A percentile compares a stretch with the other conserved stretches of the same genome.
phyloP scores from a whole-genome alignment of 2,329 filamentous ascomycete genomes.

The Cladosporium sp. region DNA sequence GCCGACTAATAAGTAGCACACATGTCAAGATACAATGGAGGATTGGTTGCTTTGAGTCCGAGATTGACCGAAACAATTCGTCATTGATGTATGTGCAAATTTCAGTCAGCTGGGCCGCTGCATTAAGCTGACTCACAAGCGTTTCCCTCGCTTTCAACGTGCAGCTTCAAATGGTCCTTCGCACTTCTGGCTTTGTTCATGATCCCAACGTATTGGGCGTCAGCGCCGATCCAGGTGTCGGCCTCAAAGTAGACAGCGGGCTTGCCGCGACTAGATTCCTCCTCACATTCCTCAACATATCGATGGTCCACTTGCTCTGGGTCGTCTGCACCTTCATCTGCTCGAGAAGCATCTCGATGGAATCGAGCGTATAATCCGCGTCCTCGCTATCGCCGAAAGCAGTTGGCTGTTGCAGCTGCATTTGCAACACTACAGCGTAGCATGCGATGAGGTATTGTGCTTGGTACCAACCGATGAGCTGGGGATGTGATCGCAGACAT shows the following conservation, averaged over 20 bases:
- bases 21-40: no score
- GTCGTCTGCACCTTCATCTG: slow-evolving; percentile 10
- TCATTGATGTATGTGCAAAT: no score
- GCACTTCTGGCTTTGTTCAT: not conserved
- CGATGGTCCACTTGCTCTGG: slow-evolving; percentile 11
- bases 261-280: slow-evolving; percentile 6
- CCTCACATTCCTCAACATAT: slow-evolving; percentile 13
- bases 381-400: slow-evolving; percentile 11
- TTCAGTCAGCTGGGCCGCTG: no score
- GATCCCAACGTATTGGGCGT: slow-evolving; percentile 9
- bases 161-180: no score
- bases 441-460: slow-evolving; percentile 11
- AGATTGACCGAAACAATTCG: no score
- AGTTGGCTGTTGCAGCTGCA: slow-evolving; percentile 3
- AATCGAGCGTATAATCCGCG: slow-evolving; percentile 7
- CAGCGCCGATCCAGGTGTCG: slow-evolving; percentile 8
- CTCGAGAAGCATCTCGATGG: slow-evolving; percentile 11
- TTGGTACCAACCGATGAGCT: slow-evolving; percentile 13
- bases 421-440: slow-evolving; percentile 11
- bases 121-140: no score
- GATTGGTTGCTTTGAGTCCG: no score
- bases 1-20: no score
- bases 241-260: slow-evolving; percentile 10
- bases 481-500: slow-evolving; percentile 10
- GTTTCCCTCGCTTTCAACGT: no score